Evolutionary conservation across 148 eudicot genomes (phyloP).

Genomic region (Amaranthus cruentus): DNA sequence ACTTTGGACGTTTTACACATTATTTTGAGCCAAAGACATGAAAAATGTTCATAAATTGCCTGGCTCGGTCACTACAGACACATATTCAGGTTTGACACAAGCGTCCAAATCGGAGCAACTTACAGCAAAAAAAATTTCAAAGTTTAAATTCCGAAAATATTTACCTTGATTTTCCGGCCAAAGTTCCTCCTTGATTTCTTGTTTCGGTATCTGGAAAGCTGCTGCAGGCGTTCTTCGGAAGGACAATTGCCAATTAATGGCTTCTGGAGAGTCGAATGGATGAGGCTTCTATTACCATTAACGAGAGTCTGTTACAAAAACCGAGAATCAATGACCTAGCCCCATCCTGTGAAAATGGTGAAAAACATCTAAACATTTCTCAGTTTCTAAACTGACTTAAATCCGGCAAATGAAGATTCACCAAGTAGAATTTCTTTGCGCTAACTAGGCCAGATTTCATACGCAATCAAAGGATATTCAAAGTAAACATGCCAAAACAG

Average conservation of each 20-base stretch:
- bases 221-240: constrained; percentile 65
- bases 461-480: neutral
- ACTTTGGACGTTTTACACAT: no score
- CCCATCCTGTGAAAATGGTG: constrained; percentile 50
- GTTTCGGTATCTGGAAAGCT: constrained; percentile 86
- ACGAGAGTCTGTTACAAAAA: constrained; percentile 78
- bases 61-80: no score
- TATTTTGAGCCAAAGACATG: no score
- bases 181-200: constrained; percentile 90
- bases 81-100: no score
- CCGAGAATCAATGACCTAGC: constrained; percentile 48
- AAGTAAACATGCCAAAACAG: neutral
- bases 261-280: constrained; percentile 41
- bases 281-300: constrained; percentile 40
- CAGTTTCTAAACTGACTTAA: constrained; percentile 34
- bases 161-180: constrained; percentile 89
- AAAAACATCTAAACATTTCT: constrained; percentile 56
- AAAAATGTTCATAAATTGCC: no score
- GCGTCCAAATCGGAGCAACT: no score
- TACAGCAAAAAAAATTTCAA: no score
- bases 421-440: constrained; percentile 7
- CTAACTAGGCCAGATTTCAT: neutral
- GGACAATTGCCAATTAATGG: constrained; percentile 40
- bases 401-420: constrained; percentile 24
- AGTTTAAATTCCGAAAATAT: neutral